Conservation (phyloP, 2,329 filamentous ascomycete genomes). For the Curvularia lunata region DNA sequence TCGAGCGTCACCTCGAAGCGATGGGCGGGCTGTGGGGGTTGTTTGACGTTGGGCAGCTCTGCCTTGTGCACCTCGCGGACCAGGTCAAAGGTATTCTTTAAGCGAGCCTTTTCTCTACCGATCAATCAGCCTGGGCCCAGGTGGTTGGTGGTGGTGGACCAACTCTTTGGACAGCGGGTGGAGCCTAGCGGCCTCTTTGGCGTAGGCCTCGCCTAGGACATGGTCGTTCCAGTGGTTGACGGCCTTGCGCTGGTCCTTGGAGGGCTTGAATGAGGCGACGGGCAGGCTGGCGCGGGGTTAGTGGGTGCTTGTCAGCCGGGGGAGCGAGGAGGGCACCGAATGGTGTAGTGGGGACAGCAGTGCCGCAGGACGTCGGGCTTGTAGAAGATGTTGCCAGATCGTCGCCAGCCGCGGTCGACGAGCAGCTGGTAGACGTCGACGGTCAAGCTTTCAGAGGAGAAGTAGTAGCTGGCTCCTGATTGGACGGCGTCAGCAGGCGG, state of each 20-base stretch:
- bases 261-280: conserved; percentile 67
- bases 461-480: conserved; percentile 76
- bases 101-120: conserved; percentile 62
- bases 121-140: conserved; percentile 8
- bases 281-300: conserved; percentile 62
- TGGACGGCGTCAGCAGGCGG: conserved; percentile 35
- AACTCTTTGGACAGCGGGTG: conserved; percentile 73
- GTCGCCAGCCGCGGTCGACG: conserved; percentile 78
- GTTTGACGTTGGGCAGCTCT: conserved; percentile 63
- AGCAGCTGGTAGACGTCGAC: conserved; percentile 73
- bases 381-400: conserved; percentile 71
- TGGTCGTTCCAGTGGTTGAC: conserved; percentile 78
- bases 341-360: conserved; percentile 92
- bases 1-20: conserved; percentile 73
- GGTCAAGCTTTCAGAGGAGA: conserved; percentile 65
- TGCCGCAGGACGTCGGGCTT: conserved; percentile 77
- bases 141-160: conserved; percentile 18
- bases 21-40: conserved; percentile 69
- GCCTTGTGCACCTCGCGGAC: conserved; percentile 71
- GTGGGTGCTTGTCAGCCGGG: neutral
- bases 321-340: conserved; percentile 55
- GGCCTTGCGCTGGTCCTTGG: conserved; percentile 75
- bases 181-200: conserved; percentile 66
- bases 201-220: conserved; percentile 72
- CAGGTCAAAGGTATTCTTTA: conserved; percentile 72